Conservation (phyloP, 2,329 filamentous ascomycete species). For the Chaetomium strumarium region DNA sequence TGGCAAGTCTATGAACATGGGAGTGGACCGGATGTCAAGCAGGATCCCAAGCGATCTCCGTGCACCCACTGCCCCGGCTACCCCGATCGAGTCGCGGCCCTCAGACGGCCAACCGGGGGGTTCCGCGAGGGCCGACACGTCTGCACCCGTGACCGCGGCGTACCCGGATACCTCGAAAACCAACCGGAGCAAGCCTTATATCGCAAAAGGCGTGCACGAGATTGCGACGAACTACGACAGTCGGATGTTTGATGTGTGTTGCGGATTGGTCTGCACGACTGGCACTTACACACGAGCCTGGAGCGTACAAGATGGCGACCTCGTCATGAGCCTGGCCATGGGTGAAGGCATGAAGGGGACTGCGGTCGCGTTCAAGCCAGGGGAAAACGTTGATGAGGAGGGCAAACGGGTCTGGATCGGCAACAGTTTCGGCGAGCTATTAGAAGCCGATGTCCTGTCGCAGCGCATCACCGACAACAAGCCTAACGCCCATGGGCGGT, state of each 20-base stretch:
- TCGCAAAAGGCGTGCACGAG: slow-evolving; percentile 65
- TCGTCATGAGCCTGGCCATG: slow-evolving; percentile 73
- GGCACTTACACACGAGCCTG: slow-evolving; percentile 84
- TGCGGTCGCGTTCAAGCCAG: slow-evolving; percentile 80
- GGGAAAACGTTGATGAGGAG: slow-evolving; percentile 69
- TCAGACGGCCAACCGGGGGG: slow-evolving; percentile 7
- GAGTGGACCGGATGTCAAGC: slow-evolving; percentile 35
- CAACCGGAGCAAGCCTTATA: slow-evolving; percentile 75
- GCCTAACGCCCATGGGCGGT: slow-evolving; percentile 65
- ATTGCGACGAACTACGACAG: slow-evolving; percentile 84
- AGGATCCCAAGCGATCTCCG: slow-evolving; percentile 35
- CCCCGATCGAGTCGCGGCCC: slow-evolving; percentile 16
- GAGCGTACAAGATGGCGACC: slow-evolving; percentile 76
- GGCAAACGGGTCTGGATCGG: slow-evolving; percentile 83
- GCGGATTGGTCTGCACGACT: slow-evolving; percentile 78
- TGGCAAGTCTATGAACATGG: slow-evolving; percentile 45
- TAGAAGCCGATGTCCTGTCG: slow-evolving; percentile 77
- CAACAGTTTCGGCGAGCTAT: slow-evolving; percentile 78
- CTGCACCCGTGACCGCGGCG: slow-evolving; percentile 38
- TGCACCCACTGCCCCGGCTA: slow-evolving; percentile 19
- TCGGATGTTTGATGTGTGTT: slow-evolving; percentile 79
- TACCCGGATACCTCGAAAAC: slow-evolving; percentile 81
- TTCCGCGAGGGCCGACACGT: slow-evolving; percentile 41
- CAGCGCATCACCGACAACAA: slow-evolving; percentile 66
- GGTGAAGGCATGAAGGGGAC: slow-evolving; percentile 80